Conservation (phyloP, 805 yeast genomes). For the Yarrowia divulgata region DNA sequence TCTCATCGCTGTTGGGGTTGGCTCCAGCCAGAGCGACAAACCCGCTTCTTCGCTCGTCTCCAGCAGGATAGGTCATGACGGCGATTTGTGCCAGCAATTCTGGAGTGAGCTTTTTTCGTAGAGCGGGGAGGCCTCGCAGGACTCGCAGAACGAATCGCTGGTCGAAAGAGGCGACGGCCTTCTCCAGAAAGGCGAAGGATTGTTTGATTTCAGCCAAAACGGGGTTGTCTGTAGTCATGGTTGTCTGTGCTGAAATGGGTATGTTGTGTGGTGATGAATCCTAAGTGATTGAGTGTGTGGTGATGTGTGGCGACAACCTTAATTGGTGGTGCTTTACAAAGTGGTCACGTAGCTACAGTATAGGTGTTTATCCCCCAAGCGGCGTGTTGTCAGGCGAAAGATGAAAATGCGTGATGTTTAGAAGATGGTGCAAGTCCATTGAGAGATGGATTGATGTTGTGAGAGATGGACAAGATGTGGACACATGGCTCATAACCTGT, state of each 20-base stretch:
- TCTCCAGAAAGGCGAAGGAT: slow-evolving; percentile 58
- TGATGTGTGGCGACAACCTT: slow-evolving; percentile 34
- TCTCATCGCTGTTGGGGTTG: slow-evolving; percentile 47
- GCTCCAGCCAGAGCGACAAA: slow-evolving; percentile 46
- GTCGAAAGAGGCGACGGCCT: slow-evolving; percentile 76
- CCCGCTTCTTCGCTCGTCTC: slow-evolving; percentile 49
- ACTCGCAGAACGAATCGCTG: slow-evolving; percentile 87
- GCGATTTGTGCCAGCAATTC: slow-evolving; percentile 64
- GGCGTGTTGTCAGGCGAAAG: not conserved
- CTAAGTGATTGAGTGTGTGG: slow-evolving; percentile 15
- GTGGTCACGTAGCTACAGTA: not conserved
- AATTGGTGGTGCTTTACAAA: not conserved
- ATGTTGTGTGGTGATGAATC: slow-evolving; percentile 8
- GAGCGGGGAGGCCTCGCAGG: slow-evolving; percentile 77
- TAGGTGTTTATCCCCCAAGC: not conserved
- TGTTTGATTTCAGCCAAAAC: slow-evolving; percentile 49
- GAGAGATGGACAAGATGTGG: not conserved
- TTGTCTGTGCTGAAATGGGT: slow-evolving; percentile 2
- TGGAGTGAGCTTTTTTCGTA: slow-evolving; percentile 69
- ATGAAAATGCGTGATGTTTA: too few species aligned
- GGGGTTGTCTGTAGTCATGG: slow-evolving; percentile 33
- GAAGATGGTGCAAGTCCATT: not conserved
- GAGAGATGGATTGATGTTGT: not conserved
- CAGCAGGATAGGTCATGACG: slow-evolving; percentile 61
- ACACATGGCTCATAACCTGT: slow-evolving; percentile 3